Base-by-base conservation (phyloP, 2,329 filamentous ascomycete genomes). In the Trichoderma sp. region DNA sequence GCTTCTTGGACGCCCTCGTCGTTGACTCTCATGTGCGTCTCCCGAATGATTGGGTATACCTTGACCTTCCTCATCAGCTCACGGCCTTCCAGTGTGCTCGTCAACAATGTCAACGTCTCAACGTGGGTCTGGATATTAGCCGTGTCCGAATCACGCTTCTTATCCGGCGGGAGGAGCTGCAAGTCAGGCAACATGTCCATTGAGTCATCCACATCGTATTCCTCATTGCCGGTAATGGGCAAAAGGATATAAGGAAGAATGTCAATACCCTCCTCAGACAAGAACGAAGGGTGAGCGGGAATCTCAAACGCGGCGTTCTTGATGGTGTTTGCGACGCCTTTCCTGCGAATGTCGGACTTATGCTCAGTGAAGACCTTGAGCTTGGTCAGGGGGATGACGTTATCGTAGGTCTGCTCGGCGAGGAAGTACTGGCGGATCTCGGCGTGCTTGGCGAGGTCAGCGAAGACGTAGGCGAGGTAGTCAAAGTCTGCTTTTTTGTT, bases 291-390 rank as follows among this genome's bases (percentile, higher is more conserved):
- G 77, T 98, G 95, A 0, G 91, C 88, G 3, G 88, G 82, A 6
- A 95, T 83, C 77, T 97, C 92, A 79, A 99, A 98, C 7, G 93
- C 90, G 34, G 93, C 90, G 79, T 99, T 99, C 82, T 98, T 98
- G 80, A 99, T 94, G 11, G 94, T 96, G 73, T 91, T 94, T 8
- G 95, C 95, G n/a, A 98, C 95, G n/a, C 96, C 96, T 77, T 94
- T 93, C 70, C 96, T 88, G 72, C 96, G 89, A 69, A 98, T 90
- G 32, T 92, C 88, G 3, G 93, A 97, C 76, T 88, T 86, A 83
- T 98, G 94, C 81, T 97, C 94, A 1, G 96, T 98, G 81, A 98
- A 98, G 72, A 98, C 95, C 73, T 92, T 92, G 73, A 99, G 86
- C 84, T 98, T 98, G 63, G 92, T 93, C 62, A 98, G 86, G 2